Conservation (phyloP, 306 rosid genomes). For the Prunus padus region DNA sequence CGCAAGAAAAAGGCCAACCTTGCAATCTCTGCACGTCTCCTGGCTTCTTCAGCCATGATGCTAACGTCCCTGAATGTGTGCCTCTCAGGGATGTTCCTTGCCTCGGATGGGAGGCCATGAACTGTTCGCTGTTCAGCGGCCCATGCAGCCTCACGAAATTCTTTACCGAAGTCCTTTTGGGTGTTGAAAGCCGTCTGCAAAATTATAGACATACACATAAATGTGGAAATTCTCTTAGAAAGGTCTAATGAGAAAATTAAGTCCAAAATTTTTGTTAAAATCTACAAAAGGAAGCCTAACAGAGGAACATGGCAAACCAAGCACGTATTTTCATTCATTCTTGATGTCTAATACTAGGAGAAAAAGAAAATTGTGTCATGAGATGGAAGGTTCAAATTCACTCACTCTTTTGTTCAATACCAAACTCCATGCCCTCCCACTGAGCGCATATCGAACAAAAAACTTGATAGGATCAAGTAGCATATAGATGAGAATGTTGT, state of each 20-base stretch:
- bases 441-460: slow-evolving; percentile 14
- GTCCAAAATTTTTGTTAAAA: neutral
- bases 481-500: slow-evolving; percentile 12
- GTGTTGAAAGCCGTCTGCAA: slow-evolving; percentile 18
- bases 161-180: slow-evolving; percentile 16
- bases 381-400: neutral
- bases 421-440: slow-evolving; percentile 22
- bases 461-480: slow-evolving; percentile 19
- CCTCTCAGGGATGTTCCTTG: slow-evolving; percentile 11
- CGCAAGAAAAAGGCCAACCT: slow-evolving; percentile 3
- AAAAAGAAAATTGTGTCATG: neutral
- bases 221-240: neutral
- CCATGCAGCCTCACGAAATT: slow-evolving; percentile 20
- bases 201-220: neutral
- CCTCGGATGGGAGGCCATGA: slow-evolving; percentile 23
- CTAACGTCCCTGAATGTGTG: slow-evolving; percentile 21
- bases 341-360: neutral
- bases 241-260: neutral
- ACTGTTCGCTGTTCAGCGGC: slow-evolving; percentile 8
- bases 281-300: too few relatives aligned
- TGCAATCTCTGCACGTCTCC: slow-evolving; percentile 25
- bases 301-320: neutral
- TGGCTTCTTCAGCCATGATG: slow-evolving; percentile 28
- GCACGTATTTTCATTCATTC: neutral
- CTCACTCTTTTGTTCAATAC: slow-evolving; percentile 17